Base-by-base conservation (phyloP, 2,329 filamentous ascomycete species). In the Claviceps pusilla region DNA sequence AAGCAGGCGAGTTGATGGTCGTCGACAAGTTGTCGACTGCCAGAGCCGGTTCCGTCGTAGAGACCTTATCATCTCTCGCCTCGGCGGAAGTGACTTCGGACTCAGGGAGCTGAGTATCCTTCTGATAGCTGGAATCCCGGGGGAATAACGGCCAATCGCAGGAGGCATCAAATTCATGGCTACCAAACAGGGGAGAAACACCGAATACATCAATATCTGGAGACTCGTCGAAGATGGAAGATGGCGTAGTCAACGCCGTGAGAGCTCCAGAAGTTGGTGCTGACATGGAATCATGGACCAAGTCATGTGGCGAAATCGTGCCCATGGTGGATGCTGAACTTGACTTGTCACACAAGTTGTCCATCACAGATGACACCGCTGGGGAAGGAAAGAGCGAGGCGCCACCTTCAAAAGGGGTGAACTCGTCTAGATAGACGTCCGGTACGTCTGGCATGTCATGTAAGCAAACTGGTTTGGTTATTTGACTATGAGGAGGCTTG, bases 291-390 rank as follows among this genome's bases (percentile, higher is more conserved):
- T 87, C 81, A 60, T 82, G 79, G 60, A 85, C 72, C 59, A 95
- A 75, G 64, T 95, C 89, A 68, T 87, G 84, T 24, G 89, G 89
- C 57, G 89, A 95, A 58, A 95, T 79, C 46, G 89, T 95, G 62
- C 77, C 79, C 65, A 81, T 65, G 65, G 80, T 77, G 64, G 72
- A 74, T 35, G 70, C 69, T 52, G 76, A 73, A 67, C 74, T 76
- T 48, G 75, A 71, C 43, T 70, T 69, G 60, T 71, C 73, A 56
- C 68, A 66, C 56, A 63, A 69, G 60, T 76, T 66, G 61, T 82
- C 79, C 67, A 79, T 79, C 51, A 72, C 70, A 39, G 68, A 69
- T 49, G 72, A 66, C 50, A 77, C 65, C 54, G 72, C 74, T 35
- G 78, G 77, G 55, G 78, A 80, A 53, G 76, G 76, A 65, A 74